Evolutionary conservation across 2,329 filamentous ascomycete genomes (phyloP), one percentile per base, ranked within the genome.

Genomic region (Bertia moriformis): DNA sequence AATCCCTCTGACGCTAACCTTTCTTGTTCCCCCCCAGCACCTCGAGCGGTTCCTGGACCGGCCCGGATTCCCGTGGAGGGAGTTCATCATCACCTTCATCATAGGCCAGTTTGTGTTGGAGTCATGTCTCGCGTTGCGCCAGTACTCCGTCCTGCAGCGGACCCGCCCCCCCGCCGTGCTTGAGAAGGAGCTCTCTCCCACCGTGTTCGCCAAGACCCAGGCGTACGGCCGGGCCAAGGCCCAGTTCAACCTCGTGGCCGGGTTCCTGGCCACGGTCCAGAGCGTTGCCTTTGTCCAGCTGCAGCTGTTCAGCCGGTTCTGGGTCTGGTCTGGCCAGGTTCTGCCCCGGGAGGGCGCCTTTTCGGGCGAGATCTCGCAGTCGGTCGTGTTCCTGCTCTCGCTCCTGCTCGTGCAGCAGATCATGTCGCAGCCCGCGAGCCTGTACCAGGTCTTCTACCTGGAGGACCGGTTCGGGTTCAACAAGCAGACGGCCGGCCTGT

Each of bases 391-490:
- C 65, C 75, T 95, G 58, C 80, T 96, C 53, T 68, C 75, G 41
- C 93, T 94, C 60, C 81, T 86, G 49, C 60, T 93, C 51, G 72
- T 93, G 50, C 82, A 87, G 49, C 85, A 89, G 52, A 47, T 83
- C 40, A 63, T 94, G 45, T 82, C 79, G 41, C 65, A 96, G 40
- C 91, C 91, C 3, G 73, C 78, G 43, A 83, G 78, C 41, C 77
- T 95, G 59, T 98, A 96, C 67, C 79, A 88, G 63, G 91, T 85
- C 12, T 98, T 98, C 54, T 84, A 95, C 37, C 69, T 98, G 41
- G 91, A 98, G 61, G 88, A 95, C 63, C 83, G 86, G 56, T 98
- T 93, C 51, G 91, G 91, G 38, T 98, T 98, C 74, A 98, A 98
- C 63, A 98, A 98, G 67, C 87, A 94, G 68, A 96, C 89, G 0